Evolutionary conservation across 2,329 filamentous ascomycete genomes (phyloP).

Genomic region (Paecilomyces dactylethromorphus): DNA sequence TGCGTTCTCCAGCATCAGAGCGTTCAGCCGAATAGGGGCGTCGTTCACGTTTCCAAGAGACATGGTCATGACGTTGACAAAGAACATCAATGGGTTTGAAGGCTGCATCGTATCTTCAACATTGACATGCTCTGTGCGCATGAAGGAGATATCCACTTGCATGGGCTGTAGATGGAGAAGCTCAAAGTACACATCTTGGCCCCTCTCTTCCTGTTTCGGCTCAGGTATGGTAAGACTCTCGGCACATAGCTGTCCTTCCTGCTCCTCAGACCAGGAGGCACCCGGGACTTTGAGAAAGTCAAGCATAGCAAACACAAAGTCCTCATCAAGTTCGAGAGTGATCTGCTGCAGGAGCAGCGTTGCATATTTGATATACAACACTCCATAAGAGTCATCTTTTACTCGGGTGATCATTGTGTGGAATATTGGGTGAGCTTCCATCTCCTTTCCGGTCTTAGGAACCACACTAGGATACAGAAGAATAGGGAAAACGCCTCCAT

Average conservation of each 20-base stretch:
- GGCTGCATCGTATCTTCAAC: constrained; percentile 90
- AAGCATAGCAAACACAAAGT: constrained; percentile 92
- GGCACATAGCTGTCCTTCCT: constrained; percentile 81
- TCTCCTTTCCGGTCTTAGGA: constrained; percentile 92
- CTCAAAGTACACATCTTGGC: constrained; percentile 97
- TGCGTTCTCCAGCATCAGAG: constrained; percentile 90
- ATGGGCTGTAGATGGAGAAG: constrained; percentile 94
- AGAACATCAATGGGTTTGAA: constrained; percentile 94
- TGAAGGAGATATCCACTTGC: constrained; percentile 95
- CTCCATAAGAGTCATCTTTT: constrained; percentile 97
- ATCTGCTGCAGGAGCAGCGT: constrained; percentile 92
- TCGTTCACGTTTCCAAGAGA: constrained; percentile 99
- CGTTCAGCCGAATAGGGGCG: constrained; percentile 87
- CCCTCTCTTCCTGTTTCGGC: constrained; percentile 73
- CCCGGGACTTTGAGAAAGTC: constrained; percentile 93
- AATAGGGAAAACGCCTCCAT: constrained; percentile 96
- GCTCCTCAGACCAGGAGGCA: constrained; percentile 76
- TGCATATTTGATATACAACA: constrained; percentile 97
- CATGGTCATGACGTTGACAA: constrained; percentile 98
- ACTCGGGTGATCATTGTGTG: constrained; percentile 87
- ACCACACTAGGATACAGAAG: constrained; percentile 96
- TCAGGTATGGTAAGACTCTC: constrained; percentile 88
- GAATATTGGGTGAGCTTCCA: constrained; percentile 91
- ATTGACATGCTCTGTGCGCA: constrained; percentile 92
- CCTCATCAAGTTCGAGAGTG: constrained; percentile 95